Conservation (phyloP, 495 filamentous ascomycete genomes). For the Penicillium nucicola region DNA sequence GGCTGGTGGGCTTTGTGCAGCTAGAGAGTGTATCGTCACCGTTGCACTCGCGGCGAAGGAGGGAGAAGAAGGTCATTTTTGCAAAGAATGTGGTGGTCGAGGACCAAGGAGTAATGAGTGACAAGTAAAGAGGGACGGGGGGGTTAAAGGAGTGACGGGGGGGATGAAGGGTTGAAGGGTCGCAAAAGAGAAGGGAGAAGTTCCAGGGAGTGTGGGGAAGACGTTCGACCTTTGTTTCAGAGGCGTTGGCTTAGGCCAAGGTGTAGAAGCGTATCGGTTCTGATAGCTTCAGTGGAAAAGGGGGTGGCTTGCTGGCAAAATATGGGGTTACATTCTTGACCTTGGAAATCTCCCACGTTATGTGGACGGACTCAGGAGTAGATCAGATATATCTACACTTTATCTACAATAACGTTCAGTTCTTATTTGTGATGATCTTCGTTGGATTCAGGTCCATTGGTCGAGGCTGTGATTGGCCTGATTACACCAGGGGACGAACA, state of each 20-base stretch:
- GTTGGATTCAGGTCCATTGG: too few species aligned
- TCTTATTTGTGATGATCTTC: too few species aligned
- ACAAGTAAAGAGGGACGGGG: background rate
- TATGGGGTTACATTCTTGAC: constrained; percentile 1
- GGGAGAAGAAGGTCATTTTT: background rate
- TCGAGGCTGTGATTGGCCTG: too few species aligned
- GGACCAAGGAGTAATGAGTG: too few species aligned
- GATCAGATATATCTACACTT: too few species aligned
- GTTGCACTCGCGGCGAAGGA: constrained; percentile 1
- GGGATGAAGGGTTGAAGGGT: background rate
- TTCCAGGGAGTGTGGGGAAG: constrained; percentile 1
- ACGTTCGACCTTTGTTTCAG: background rate
- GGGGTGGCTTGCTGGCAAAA: constrained; percentile 1
- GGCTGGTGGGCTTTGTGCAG: constrained; percentile 11
- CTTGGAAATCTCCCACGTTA: too few species aligned
- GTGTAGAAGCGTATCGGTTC: background rate
- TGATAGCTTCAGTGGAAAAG: background rate
- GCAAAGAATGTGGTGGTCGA: constrained; percentile 1
- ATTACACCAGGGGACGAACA: too few species aligned
- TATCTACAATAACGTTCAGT: too few species aligned
- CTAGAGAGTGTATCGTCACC: constrained; percentile 3
- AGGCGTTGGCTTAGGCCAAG: background rate
- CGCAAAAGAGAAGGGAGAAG: background rate
- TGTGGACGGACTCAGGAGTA: too few species aligned
- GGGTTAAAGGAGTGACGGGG: too few species aligned